phyloP scores from a whole-genome alignment of 768 basidiomycete species.

The Stropharia rugosoannulata region DNA sequence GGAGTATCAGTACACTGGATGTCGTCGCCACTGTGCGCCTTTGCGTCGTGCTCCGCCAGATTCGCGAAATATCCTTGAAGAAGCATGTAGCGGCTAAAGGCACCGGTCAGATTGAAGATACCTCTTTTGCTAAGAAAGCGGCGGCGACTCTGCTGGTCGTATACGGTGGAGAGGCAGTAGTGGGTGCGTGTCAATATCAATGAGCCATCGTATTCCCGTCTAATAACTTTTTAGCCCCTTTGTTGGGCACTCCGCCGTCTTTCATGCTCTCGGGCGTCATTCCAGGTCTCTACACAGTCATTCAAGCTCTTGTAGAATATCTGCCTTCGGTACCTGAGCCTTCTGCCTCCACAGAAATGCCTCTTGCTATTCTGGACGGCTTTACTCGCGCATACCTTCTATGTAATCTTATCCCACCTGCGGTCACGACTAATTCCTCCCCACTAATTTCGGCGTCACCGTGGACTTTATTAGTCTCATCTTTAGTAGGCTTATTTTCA shows the following conservation, averaged over 20 bases:
- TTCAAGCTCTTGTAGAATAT: constrained; percentile 60
- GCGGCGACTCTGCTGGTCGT: constrained; percentile 65
- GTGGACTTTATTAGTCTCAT: constrained; percentile 73
- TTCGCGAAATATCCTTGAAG: constrained; percentile 43
- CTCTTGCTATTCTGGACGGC: constrained; percentile 73
- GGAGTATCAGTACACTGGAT: constrained; percentile 61
- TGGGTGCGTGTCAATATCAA: constrained; percentile 39
- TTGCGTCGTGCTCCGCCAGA: constrained; percentile 66
- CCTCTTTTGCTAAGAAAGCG: constrained; percentile 58
- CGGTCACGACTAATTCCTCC: constrained; percentile 53
- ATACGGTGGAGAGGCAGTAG: constrained; percentile 76
- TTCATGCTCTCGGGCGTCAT: constrained; percentile 76
- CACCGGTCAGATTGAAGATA: constrained; percentile 38
- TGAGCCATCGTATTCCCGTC: neutral
- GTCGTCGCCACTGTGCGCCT: constrained; percentile 66
- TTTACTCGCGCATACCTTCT: constrained; percentile 78
- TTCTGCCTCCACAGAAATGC: constrained; percentile 61
- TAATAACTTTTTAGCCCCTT: constrained; percentile 43
- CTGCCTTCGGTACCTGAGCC: constrained; percentile 57
- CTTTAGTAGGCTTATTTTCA: constrained; percentile 51
- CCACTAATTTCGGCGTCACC: constrained; percentile 61
- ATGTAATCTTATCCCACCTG: constrained; percentile 73
- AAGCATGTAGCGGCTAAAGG: constrained; percentile 44
- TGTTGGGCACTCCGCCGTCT: constrained; percentile 67
- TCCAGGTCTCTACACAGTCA: constrained; percentile 57